These are phyloP conservation scores for Penicillium sp. DNA, from an alignment of 2,329 filamentous ascomycete genomes.

Conservation along the genomic window DNA sequence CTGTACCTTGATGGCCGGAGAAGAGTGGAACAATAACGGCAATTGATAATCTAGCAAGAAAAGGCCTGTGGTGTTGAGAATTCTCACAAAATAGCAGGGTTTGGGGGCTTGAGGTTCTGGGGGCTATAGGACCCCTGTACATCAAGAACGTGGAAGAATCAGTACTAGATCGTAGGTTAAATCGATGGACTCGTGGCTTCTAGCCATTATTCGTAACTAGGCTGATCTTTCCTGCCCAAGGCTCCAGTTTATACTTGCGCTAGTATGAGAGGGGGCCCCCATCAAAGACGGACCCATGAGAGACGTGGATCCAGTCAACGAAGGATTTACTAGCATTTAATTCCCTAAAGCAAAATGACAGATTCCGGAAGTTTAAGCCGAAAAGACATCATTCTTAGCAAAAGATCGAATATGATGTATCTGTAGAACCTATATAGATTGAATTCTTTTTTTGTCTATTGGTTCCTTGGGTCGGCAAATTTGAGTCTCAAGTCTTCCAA, in stretches of 20 bases:
- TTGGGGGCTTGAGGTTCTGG: too few relatives aligned
- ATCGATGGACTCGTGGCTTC: not conserved
- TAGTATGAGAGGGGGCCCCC: not conserved
- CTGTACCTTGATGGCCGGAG: not conserved
- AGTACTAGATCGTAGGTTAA: not conserved
- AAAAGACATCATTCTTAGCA: not conserved
- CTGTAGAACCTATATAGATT: not conserved
- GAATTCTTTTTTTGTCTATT: not conserved
- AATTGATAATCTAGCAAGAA: too few relatives aligned
- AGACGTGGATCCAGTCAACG: not conserved
- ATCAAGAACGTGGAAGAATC: too few relatives aligned
- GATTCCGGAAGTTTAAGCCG: too few relatives aligned
- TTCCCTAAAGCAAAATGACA: not conserved
- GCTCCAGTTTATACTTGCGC: not conserved
- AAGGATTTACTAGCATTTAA: not conserved
- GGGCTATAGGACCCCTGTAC: too few relatives aligned
- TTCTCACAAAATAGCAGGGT: too few relatives aligned
- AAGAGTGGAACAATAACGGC: not conserved
- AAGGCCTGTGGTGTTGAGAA: too few relatives aligned
- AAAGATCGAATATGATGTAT: not conserved
- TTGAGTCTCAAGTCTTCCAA: conserved; percentile 29
- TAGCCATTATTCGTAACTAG: not conserved
- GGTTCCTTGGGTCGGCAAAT: not conserved
- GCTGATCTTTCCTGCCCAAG: not conserved
- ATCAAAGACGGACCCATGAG: not conserved